Conservation (phyloP, 2,329 filamentous ascomycete genomes). For the Pseudocercospora macadamiae region DNA sequence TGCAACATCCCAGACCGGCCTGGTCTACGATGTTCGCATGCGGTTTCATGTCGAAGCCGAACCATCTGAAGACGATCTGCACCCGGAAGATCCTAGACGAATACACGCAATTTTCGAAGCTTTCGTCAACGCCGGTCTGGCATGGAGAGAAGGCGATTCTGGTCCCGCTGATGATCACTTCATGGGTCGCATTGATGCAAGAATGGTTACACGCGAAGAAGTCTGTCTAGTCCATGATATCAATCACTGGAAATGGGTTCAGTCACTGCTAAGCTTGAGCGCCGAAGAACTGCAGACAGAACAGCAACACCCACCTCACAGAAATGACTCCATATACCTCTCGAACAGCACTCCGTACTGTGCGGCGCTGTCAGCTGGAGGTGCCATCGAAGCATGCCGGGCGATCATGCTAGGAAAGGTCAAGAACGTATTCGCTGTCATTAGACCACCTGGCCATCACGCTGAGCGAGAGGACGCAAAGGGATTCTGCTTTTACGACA, state of each 20-base stretch:
- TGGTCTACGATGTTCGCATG: constrained; percentile 88
- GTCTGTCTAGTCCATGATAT: constrained; percentile 77
- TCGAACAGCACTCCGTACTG: constrained; percentile 57
- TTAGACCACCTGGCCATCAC: constrained; percentile 92
- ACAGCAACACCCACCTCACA: constrained; percentile 64
- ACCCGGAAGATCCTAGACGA: constrained; percentile 90
- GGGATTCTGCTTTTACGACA: constrained; percentile 98
- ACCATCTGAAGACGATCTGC: constrained; percentile 65
- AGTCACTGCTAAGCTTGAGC: constrained; percentile 53
- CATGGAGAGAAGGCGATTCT: constrained; percentile 39
- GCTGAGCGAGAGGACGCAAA: constrained; percentile 84
- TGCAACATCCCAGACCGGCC: constrained; percentile 45
- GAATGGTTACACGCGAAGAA: constrained; percentile 77
- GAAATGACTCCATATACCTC: constrained; percentile 53
- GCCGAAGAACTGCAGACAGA: constrained; percentile 38
- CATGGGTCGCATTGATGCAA: constrained; percentile 71
- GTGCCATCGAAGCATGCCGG: constrained; percentile 93
- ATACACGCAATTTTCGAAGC: constrained; percentile 93
- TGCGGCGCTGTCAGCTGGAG: constrained; percentile 81
- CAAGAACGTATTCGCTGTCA: constrained; percentile 94
- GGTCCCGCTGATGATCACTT: constrained; percentile 56
- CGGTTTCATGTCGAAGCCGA: constrained; percentile 82
- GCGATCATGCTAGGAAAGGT: constrained; percentile 81
- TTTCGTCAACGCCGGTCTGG: constrained; percentile 78
- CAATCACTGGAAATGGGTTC: constrained; percentile 80